A percentile compares a stretch with the other conserved stretches of the same genome.
Evolutionary conservation across 306 rosid genomes (phyloP).

Genomic region (Glycine soja): DNA sequence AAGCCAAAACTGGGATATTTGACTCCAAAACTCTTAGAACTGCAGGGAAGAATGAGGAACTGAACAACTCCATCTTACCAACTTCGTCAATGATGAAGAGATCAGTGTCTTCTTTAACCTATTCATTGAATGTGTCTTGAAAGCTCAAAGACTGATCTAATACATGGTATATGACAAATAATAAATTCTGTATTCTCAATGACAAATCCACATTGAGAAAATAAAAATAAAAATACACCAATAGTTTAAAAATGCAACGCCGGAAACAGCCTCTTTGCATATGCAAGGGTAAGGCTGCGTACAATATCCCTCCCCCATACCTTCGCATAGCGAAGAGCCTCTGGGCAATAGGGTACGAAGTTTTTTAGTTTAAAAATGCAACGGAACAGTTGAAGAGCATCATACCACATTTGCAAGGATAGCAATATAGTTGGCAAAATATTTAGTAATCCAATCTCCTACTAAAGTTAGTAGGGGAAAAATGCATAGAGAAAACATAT

Average conservation of each 20-base stretch:
- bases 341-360: too few species aligned
- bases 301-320: too few species aligned
- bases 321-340: too few species aligned
- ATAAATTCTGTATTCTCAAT: conserved; percentile 28
- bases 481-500: background rate
- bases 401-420: background rate
- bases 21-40: conserved; percentile 78
- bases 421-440: background rate
- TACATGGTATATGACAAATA: background rate
- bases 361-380: too few species aligned
- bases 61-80: conserved; percentile 89
- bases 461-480: background rate
- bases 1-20: conserved; percentile 75
- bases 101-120: conserved; percentile 79
- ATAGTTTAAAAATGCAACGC: too few species aligned
- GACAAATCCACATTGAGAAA: too few species aligned
- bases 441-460: background rate
- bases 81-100: conserved; percentile 85
- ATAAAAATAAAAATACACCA: too few species aligned
- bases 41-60: conserved; percentile 87
- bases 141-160: conserved; percentile 24
- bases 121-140: conserved; percentile 31
- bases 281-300: too few species aligned
- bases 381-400: background rate
- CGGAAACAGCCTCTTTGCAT: too few species aligned